Evolutionary conservation across 805 yeast species (phyloP).

Genomic region (Danielozyma ontarioensis): DNA sequence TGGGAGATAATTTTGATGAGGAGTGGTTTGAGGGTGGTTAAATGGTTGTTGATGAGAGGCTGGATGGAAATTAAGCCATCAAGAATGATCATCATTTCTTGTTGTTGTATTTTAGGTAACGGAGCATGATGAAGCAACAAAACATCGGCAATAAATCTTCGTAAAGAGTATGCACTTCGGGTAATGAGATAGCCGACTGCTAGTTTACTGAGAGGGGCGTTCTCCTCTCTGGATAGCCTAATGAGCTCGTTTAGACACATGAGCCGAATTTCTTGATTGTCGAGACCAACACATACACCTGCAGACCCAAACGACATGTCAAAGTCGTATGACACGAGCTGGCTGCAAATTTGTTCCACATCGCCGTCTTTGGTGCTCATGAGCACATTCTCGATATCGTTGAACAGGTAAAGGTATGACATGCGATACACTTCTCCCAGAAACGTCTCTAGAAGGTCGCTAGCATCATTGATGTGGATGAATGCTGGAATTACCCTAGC

Average conservation of each 20-base stretch:
- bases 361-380: constrained; percentile 17
- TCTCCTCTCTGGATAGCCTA: constrained; percentile 28
- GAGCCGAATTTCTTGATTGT: constrained; percentile 46
- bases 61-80: no score
- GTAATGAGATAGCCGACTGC: constrained; percentile 40
- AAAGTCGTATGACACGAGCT: constrained; percentile 29
- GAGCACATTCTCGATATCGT: constrained; percentile 42
- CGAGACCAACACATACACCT: constrained; percentile 36
- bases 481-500: constrained; percentile 37
- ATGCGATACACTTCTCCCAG: constrained; percentile 49
- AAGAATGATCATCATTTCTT: constrained; percentile 51
- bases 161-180: constrained; percentile 55
- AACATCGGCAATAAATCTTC: constrained; percentile 61
- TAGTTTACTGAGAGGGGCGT: constrained; percentile 18
- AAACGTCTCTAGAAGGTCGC: constrained; percentile 34
- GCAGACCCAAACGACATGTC: constrained; percentile 62
- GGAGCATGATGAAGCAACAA: constrained; percentile 59
- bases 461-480: constrained; percentile 7
- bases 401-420: constrained; percentile 56
- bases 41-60: no score
- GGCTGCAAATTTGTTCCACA: constrained; percentile 27
- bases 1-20: no score
- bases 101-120: constrained; percentile 56
- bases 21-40: no score
- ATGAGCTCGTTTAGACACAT: constrained; percentile 51